A percentile compares a stretch with the other conserved stretches of the same genome.
Evolutionary conservation across 1,139 yeast species (phyloP).

Genomic region (Pichia sp.): DNA sequence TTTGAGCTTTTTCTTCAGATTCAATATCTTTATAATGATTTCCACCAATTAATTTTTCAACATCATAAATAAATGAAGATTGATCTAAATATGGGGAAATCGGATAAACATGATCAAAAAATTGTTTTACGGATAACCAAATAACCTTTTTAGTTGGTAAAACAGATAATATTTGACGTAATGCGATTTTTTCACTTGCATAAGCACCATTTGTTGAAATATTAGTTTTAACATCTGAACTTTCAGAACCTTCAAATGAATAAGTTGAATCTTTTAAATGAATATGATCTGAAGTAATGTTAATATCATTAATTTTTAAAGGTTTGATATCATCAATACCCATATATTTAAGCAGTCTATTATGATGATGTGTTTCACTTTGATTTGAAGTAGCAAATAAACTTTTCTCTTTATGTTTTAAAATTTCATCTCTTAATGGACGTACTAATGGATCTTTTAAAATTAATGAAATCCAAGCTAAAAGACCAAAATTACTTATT

Average conservation of each 20-base stretch:
- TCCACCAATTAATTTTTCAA: slow-evolving; percentile 28
- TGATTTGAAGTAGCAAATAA: slow-evolving; percentile 16
- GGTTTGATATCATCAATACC: slow-evolving; percentile 32
- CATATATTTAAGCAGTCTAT: slow-evolving; percentile 31
- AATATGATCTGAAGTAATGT: neutral
- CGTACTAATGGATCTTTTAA: slow-evolving; percentile 43
- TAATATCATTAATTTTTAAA: slow-evolving; percentile 4
- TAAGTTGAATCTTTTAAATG: neutral
- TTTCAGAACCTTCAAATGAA: neutral
- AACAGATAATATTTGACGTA: slow-evolving; percentile 34
- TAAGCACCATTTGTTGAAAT: too few species aligned
- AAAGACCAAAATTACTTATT: slow-evolving; percentile 43
- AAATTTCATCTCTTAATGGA: slow-evolving; percentile 30
- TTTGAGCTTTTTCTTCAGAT: slow-evolving; percentile 21
- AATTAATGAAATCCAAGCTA: slow-evolving; percentile 42
- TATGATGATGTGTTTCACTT: slow-evolving; percentile 26
- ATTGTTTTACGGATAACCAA: slow-evolving; percentile 43
- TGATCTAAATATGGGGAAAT: slow-evolving; percentile 47
- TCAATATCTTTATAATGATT: slow-evolving; percentile 13
- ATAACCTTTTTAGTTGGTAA: slow-evolving; percentile 40
- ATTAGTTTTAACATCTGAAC: too few species aligned
- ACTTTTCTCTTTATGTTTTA: slow-evolving; percentile 28
- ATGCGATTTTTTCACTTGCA: slow-evolving; percentile 11
- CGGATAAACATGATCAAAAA: slow-evolving; percentile 40
- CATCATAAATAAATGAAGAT: slow-evolving; percentile 29